Percentiles rank a stretch among this genome's conserved stretches.
Conservation (phyloP, 306 rosid species). For the Leucaena leucocephala region DNA sequence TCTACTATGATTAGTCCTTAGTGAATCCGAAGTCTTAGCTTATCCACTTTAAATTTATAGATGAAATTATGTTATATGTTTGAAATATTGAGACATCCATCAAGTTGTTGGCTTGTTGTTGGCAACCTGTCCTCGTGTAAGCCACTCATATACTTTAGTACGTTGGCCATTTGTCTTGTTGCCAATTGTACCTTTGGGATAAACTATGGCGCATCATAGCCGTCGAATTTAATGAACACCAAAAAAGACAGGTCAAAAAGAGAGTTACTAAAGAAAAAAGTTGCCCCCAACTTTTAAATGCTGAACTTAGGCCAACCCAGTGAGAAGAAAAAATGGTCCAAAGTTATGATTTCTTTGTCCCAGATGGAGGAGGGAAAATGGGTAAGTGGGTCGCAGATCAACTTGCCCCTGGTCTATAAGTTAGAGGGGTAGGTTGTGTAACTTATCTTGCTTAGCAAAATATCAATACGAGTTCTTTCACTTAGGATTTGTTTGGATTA, state of each 20-base stretch:
- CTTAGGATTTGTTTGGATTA: too few relatives aligned
- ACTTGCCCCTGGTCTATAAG: too few relatives aligned
- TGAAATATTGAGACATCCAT: constrained; percentile 15
- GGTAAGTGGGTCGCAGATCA: too few relatives aligned
- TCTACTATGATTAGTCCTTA: neutral
- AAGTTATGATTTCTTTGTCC: neutral
- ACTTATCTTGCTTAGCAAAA: too few relatives aligned
- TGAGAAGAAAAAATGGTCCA: neutral
- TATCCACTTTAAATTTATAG: neutral
- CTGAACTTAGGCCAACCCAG: neutral
- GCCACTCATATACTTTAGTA: constrained; percentile 6
- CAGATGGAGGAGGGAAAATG: too few relatives aligned
- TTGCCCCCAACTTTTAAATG: constrained; percentile 11
- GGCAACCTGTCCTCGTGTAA: constrained; percentile 34
- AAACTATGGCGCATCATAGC: neutral
- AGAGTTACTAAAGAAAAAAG: neutral
- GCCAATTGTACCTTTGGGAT: constrained; percentile 34
- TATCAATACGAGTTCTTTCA: too few relatives aligned
- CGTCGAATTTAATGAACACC: neutral
- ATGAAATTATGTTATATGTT: neutral
- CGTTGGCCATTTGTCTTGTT: neutral
- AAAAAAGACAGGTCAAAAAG: neutral
- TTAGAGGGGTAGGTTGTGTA: too few relatives aligned
- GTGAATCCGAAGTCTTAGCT: neutral
- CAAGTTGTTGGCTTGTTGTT: neutral